These are phyloP conservation scores for Boletus sensibilis DNA, from an alignment of 768 basidiomycete genomes.

Conservation along the genomic window DNA sequence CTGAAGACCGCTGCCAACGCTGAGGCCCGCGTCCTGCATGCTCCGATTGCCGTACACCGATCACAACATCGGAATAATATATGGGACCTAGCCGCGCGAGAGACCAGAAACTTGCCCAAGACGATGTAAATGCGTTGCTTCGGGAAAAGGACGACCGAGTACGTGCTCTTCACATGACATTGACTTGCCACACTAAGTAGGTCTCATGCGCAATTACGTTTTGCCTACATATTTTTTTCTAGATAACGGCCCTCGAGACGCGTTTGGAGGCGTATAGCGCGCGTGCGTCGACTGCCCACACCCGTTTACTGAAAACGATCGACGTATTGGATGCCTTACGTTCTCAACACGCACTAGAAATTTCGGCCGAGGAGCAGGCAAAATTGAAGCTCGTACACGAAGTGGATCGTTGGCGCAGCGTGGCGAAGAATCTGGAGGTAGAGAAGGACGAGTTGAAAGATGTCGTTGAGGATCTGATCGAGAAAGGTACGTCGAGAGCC, in stretches of 20 bases:
- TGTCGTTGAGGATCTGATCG: slow-evolving; percentile 50
- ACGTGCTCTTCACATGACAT: neutral
- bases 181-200: neutral
- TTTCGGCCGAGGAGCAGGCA: slow-evolving; percentile 33
- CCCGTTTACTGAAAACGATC: slow-evolving; percentile 47
- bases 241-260: slow-evolving; percentile 32
- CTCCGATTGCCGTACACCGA: neutral
- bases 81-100: slow-evolving; percentile 28
- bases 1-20: slow-evolving; percentile 1
- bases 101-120: slow-evolving; percentile 20
- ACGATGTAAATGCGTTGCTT: slow-evolving; percentile 18
- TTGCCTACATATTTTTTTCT: neutral
- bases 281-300: slow-evolving; percentile 42
- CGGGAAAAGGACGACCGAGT: slow-evolving; percentile 31
- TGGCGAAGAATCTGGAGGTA: slow-evolving; percentile 37
- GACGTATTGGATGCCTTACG: slow-evolving; percentile 49
- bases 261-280: slow-evolving; percentile 38
- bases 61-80: slow-evolving; percentile 1
- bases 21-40: slow-evolving; percentile 5
- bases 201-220: neutral
- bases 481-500: slow-evolving; percentile 49
- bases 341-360: slow-evolving; percentile 39
- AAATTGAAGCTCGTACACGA: slow-evolving; percentile 38
- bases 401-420: slow-evolving; percentile 35
- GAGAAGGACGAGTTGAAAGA: slow-evolving; percentile 57